Evolutionary conservation across 1,139 yeast species (phyloP), one percentile per base, ranked within the genome.

Genomic region (Lipomyces yarrowii): DNA sequence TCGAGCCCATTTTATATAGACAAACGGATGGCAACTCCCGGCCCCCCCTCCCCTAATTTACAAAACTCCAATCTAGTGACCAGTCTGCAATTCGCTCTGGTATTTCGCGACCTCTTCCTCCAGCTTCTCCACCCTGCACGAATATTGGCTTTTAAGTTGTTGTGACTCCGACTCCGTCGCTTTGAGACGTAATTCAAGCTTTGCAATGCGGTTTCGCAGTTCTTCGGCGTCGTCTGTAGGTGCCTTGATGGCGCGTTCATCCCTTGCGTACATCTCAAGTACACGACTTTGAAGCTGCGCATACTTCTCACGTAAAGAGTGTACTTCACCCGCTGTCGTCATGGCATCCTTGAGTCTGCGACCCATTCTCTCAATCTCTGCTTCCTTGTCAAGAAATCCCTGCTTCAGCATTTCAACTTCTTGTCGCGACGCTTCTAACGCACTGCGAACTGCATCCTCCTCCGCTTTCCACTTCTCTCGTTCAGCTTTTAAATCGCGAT

Each of bases 401-500:
- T 67, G 57, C 62, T 72, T 70, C 15, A 64, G 59, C 64, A 71
- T 69, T 46, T 68, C 63, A 51, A 67, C 63, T 21, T 63, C 70
- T 13, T 56, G 57, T 13, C 56, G 42, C 4, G 59, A 46, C 3
- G 59, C 59, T 32, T 65, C 57, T 1, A 70, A 42, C 54, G 64
- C 37, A 58, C 68, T 21, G 37, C 67, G 58, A 51, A 55, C 62
- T 61, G 55, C 51, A 2, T 70, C 69, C 33, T 70, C 72, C 52
- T 74, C 74, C 7, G 64, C 61, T 55, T 69, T 71, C 59, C 72
- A 61, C 13, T 70, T 68, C 51, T 71, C 73, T 18, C 72, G 62
- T 37, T 71, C 71, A 1, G 64, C 67, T 18, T 69, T 67, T 21
- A 73, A 64, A 51, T 77, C 80, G 39, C 76, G 73, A 68, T 76